A percentile compares a stretch with the other conserved stretches of the same genome.
These are phyloP conservation scores for Penicillium lagena DNA, from an alignment of 495 filamentous ascomycete genomes.

Conservation along the genomic window DNA sequence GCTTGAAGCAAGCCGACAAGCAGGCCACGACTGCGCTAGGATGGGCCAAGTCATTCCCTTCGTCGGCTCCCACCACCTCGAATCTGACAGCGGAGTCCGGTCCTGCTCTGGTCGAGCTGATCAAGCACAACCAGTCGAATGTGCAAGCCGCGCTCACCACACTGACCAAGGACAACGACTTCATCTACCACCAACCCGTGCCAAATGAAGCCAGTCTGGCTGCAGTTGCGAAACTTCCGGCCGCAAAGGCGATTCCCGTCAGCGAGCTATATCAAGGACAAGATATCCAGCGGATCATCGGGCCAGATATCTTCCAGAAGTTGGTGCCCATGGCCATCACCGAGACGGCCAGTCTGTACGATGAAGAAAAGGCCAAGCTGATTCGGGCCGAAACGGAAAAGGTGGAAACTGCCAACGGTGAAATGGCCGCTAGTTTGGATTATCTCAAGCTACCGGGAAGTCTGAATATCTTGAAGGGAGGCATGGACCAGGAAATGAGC, in stretches of 20 bases:
- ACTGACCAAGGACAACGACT: conserved; percentile 90
- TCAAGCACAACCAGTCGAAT: conserved; percentile 71
- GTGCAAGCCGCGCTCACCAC: conserved; percentile 74
- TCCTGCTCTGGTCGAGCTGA: conserved; percentile 63
- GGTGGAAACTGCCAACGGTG: conserved; percentile 82
- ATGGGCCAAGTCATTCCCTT: conserved; percentile 75
- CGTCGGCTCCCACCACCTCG: conserved; percentile 67
- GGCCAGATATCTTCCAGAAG: conserved; percentile 93
- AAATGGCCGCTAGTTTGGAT: conserved; percentile 93
- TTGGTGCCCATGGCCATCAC: conserved; percentile 96
- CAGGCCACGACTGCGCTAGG: conserved; percentile 68
- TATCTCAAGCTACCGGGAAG: conserved; percentile 87
- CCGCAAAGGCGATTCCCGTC: conserved; percentile 96
- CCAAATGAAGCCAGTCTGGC: conserved; percentile 76
- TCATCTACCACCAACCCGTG: conserved; percentile 92
- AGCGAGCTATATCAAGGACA: conserved; percentile 95
- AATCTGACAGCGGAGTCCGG: conserved; percentile 81
- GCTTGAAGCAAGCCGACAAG: conserved; percentile 74
- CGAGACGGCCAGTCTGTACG: conserved; percentile 92
- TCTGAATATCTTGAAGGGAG: conserved; percentile 86
- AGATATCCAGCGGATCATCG: conserved; percentile 94
- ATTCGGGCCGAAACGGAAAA: conserved; percentile 89
- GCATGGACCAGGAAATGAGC: conserved; percentile 80
- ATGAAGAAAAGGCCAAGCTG: conserved; percentile 97
- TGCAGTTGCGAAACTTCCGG: conserved; percentile 82